Evolutionary conservation across 2,329 filamentous ascomycete genomes (phyloP).

Genomic region (Botrytis paeoniae): DNA sequence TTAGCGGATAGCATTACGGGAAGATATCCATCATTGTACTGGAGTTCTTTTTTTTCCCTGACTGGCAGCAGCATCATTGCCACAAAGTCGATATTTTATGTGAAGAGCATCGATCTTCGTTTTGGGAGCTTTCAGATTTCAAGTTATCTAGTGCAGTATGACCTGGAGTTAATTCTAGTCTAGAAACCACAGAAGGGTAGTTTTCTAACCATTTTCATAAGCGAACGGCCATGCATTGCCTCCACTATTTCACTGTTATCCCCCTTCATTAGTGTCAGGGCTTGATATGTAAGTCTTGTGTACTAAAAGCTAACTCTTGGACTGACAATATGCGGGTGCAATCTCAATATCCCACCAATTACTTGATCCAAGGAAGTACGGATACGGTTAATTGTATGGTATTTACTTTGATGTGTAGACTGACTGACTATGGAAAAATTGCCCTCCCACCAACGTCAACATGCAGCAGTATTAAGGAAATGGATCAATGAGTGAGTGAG

Average conservation of each 20-base stretch:
- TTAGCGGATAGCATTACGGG: slow-evolving; percentile 19
- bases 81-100: not conserved
- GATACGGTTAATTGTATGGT: not conserved
- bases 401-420: not conserved
- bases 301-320: not conserved
- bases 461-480: not conserved
- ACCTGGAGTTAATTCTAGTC: not conserved
- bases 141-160: not conserved
- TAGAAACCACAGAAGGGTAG: not conserved
- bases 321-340: not conserved
- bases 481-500: not conserved
- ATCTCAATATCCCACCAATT: not conserved
- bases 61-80: not conserved
- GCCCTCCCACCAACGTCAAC: not conserved
- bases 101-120: not conserved
- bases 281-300: not conserved
- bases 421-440: not conserved
- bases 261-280: not conserved
- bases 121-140: not conserved
- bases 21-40: slow-evolving; percentile 13
- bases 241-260: not conserved
- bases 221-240: not conserved
- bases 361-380: not conserved
- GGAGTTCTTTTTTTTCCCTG: slow-evolving; percentile 1
- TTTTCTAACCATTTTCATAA: not conserved